Base-by-base conservation (phyloP, 345 rosid species). In the Populus tremula region DNA sequence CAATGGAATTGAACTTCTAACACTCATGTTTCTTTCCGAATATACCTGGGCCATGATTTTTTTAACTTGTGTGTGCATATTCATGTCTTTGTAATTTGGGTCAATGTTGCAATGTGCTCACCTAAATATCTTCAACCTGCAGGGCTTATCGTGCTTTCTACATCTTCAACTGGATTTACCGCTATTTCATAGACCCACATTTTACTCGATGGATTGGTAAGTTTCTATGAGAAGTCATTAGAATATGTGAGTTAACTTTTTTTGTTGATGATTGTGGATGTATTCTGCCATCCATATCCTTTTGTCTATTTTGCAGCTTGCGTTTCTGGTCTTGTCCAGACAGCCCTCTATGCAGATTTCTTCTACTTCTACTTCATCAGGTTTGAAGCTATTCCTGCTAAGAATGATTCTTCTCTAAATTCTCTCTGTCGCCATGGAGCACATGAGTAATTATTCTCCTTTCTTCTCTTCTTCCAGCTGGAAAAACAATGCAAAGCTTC, bases 311-410 rank as follows among this genome's bases (percentile, higher is more conserved):
- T 78, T 21, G 77, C 94, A 94, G 98, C 97, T 77, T 93, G 97
- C 31, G 45, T 90, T 49, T 91, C 97, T 27, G 98, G 98, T 77
- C 84, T 94, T 54, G 76, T 91, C 82, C 98, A 94, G 79, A 94
- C 95, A 62, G 97, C 90, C 73, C 91, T 94, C 20, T 93, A 94
- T 47, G 98, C 93, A 1, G 97, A 94, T 82, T 94, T 94, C 91
- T 94, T 94, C 85, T 94, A 94, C 81, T 94, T 90, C 85, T 94
- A 94, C 82, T 93, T 93, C 83, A 63, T 90, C 35, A 94, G 98
- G 98, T 91, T 76, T 67, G 71, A 45, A 61, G 70, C 68, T 36
- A 18, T n/a, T 71, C 53, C 76, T 20, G 33, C 14, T 17, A 56
- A 7, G 41, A 11, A 65, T 38, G 27, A 56, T 67, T 31, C 63